These are phyloP conservation scores for Antrodiella citrinella DNA, from an alignment of 768 basidiomycete species.

Conservation along the genomic window DNA sequence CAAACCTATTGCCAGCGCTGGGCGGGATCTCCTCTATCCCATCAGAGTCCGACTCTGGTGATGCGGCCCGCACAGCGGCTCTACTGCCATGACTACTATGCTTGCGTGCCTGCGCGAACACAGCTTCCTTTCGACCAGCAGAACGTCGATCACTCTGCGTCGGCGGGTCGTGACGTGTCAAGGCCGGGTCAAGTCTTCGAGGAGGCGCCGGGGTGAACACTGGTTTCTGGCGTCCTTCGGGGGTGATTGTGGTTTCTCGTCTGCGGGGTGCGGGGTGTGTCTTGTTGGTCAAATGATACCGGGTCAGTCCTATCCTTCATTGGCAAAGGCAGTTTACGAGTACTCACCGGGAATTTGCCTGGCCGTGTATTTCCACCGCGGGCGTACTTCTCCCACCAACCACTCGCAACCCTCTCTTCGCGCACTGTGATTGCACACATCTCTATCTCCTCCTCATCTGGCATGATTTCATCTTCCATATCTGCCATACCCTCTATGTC, in stretches of 20 bases:
- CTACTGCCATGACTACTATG: not conserved
- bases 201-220: slow-evolving; percentile 2
- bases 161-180: not conserved
- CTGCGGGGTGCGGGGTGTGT: slow-evolving; percentile 30
- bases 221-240: slow-evolving; percentile 31
- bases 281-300: slow-evolving; percentile 15
- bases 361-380: slow-evolving; percentile 15
- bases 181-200: not conserved
- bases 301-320: not conserved
- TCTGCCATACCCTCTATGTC: slow-evolving; percentile 6
- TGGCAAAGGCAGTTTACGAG: slow-evolving; percentile 1
- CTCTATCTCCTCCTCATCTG: slow-evolving; percentile 15
- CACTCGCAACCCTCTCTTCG: slow-evolving; percentile 29
- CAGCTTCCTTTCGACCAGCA: slow-evolving; percentile 14
- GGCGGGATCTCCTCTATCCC: slow-evolving; percentile 1
- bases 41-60: slow-evolving; percentile 6
- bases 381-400: slow-evolving; percentile 48
- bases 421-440: slow-evolving; percentile 20
- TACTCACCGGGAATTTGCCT: slow-evolving; percentile 7
- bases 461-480: slow-evolving; percentile 15
- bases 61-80: slow-evolving; percentile 14
- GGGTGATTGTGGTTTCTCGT: slow-evolving; percentile 39
- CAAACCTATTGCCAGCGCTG: slow-evolving; percentile 13
- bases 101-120: slow-evolving; percentile 11
- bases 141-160: slow-evolving; percentile 16